A percentile compares a stretch with the other conserved stretches of the same genome.
phyloP scores from a whole-genome alignment of 2,329 filamentous ascomycete species.

The Nemania abortiva region DNA sequence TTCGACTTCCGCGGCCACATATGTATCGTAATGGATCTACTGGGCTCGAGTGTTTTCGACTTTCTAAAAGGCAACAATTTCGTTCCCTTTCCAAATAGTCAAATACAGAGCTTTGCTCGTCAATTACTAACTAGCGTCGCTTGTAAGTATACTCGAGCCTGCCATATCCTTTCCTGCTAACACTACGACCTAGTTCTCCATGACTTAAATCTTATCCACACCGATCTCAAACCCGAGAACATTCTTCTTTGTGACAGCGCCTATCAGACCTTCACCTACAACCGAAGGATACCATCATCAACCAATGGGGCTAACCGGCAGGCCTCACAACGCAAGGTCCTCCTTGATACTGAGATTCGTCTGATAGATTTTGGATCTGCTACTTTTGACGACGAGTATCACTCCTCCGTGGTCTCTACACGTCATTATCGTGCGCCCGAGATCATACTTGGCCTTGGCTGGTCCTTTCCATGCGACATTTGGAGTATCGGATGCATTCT shows the following conservation, averaged over 20 bases:
- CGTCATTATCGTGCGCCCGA: conserved; percentile 77
- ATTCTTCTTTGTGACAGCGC: conserved; percentile 74
- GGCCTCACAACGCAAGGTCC: conserved; percentile 72
- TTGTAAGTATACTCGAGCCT: conserved; percentile 72
- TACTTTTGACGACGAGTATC: conserved; percentile 79
- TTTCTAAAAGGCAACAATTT: conserved; percentile 96
- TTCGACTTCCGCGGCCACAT: conserved; percentile 99
- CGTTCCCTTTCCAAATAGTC: conserved; percentile 96
- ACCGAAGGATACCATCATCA: conserved; percentile 76
- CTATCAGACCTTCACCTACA: conserved; percentile 79
- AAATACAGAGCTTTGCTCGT: conserved; percentile 96
- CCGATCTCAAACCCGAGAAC: conserved; percentile 79
- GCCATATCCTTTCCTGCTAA: conserved; percentile 41
- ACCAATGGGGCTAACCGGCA: conserved; percentile 70
- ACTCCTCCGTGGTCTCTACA: conserved; percentile 78
- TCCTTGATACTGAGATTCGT: conserved; percentile 76
- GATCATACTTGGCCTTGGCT: conserved; percentile 77
- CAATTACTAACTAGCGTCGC: conserved; percentile 98
- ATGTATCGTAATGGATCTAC: conserved; percentile 81
- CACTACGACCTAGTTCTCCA: conserved; percentile 76
- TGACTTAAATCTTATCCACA: conserved; percentile 97
- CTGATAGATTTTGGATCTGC: conserved; percentile 79
- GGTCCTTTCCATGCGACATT: conserved; percentile 79
- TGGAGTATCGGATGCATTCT: conserved; percentile 81
- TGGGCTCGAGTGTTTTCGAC: conserved; percentile 97